Evolutionary conservation across 345 rosid genomes (phyloP), one percentile per base, ranked within the genome.

Genomic region (Excoecaria cochinchinensis): DNA sequence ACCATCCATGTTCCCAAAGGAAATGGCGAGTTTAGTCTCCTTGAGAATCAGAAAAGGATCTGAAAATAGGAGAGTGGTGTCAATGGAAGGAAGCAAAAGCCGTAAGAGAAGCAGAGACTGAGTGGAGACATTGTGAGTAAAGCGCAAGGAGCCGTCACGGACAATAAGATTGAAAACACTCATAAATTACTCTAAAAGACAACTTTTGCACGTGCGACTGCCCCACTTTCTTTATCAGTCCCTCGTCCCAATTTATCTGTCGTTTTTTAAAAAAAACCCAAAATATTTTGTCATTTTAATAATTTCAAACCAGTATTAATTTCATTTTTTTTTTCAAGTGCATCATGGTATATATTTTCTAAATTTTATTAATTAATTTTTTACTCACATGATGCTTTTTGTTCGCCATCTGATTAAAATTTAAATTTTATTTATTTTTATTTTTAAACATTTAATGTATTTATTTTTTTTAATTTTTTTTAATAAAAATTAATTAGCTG

Each of bases 101-200:
- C 17, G 38, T 40, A 25, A 67, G 39, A 17, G 12, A 38, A 52
- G 15, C 5, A 55, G 53, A 24, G 10, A 40, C 5, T 24, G 64
- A 21, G 21, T 5, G 14, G 8, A 21, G 8, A n/a, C 17, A 9
- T 56, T 14, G 53, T 3, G 31, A 61, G 64, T 46, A 21, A 74
- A 67, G 77, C 67, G 19, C 14, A 36, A 51, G n/a, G 24, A 4
- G 62, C 15, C 62, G 52, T 65, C 77, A 67, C 65, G 77, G 77
- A 67, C 77, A 67, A 50, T 36, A 48, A 19, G 48, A 44, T 48
- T 51, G 58, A 14, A 15, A 17, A 53, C 21, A 31, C 31, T 31
- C 31, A 31, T 31, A 31, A 31, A 31, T 47, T 5, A 16, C 8
- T n/a, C 15, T 51, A 46, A 72, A 31, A 25, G 6, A 11, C 16